Percentiles rank a stretch among this genome's conserved stretches.
Evolutionary conservation across 2,329 filamentous ascomycete genomes (phyloP).

Genomic region (Fusarium liriodendri): DNA sequence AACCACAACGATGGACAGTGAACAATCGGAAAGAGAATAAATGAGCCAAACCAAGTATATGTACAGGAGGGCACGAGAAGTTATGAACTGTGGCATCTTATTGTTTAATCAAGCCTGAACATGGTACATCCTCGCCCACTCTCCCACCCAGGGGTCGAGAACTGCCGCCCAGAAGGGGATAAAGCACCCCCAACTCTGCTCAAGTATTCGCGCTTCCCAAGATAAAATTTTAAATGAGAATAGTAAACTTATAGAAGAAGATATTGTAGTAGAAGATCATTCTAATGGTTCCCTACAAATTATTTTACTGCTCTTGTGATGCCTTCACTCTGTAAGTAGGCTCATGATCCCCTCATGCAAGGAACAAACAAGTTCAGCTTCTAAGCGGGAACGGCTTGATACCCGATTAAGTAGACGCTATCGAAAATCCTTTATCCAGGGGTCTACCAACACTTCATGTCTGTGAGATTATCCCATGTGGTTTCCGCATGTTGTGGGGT

Average conservation of each 20-base stretch:
- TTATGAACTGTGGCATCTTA: fast-evolving
- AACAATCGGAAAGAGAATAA: background rate
- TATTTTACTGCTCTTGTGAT: no score
- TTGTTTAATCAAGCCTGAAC: background rate
- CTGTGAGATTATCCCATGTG: background rate
- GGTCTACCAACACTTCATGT: background rate
- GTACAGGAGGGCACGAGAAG: no score
- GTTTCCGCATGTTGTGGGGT: background rate
- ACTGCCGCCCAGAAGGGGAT: background rate
- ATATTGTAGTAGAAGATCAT: no score
- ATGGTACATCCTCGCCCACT: background rate
- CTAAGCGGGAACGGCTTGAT: background rate
- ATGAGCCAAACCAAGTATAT: background rate
- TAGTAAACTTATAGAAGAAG: no score
- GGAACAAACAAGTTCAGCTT: background rate
- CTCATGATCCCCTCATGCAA: no score
- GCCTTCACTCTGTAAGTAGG: no score
- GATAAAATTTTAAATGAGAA: no score
- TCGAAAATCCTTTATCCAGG: background rate
- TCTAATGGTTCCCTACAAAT: no score
- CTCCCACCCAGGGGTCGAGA: background rate
- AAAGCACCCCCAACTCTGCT: background rate
- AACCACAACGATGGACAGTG: background rate
- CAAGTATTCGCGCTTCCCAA: no score
- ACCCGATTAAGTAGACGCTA: background rate